Base-by-base conservation (phyloP, 805 yeast genomes). In the Priceomyces haplophilus region DNA sequence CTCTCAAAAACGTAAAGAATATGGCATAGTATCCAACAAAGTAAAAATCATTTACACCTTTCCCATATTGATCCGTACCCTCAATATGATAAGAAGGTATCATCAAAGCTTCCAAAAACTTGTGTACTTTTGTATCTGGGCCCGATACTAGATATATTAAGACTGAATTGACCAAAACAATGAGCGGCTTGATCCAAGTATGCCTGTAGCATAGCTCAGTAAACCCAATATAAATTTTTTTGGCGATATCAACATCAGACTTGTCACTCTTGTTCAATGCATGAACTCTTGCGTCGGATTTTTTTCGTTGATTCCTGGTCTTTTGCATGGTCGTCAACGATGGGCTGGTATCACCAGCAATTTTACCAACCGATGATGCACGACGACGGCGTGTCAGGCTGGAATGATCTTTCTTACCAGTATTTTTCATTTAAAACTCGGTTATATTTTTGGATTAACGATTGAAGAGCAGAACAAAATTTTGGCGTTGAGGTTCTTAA, bases 1-100 rank as follows among this genome's bases (percentile, higher is more conserved):
- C 99, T 55, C 99, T 80, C 50, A 80, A 71, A 59, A 91, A 93
- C 0, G 97, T 85, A 76, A 93, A 90, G 54, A 89, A 82, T 30
- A 93, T 64, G 76, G 91, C 85, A 67, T 87, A 82, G 61, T 79
- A 88, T 15, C 73, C 72, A 12, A 91, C 87, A 68, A 89, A 93
- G 17, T 74, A 74, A 50, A 89, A 76, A 65, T 93, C 99, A 55
- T 82, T 80, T 36, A 59, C 69, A 43, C 99, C 99, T 65, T 93
- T 93, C 20, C 87, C 97, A 61, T 90, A 93, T 41, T 78, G 79
- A 41, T 80, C 77, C 1, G 86, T 73, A 20, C 77, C 81, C 17
- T 72, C 78, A 34, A 82, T 72, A 37, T 72, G 71, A 58, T 88
- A 85, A 0, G 93, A 81, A 11, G 85, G 72, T 4, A 77, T 62